Evolutionary conservation across 352 stramenopile genomes (phyloP).

Genomic region (Pythium vanterpoolii): DNA sequence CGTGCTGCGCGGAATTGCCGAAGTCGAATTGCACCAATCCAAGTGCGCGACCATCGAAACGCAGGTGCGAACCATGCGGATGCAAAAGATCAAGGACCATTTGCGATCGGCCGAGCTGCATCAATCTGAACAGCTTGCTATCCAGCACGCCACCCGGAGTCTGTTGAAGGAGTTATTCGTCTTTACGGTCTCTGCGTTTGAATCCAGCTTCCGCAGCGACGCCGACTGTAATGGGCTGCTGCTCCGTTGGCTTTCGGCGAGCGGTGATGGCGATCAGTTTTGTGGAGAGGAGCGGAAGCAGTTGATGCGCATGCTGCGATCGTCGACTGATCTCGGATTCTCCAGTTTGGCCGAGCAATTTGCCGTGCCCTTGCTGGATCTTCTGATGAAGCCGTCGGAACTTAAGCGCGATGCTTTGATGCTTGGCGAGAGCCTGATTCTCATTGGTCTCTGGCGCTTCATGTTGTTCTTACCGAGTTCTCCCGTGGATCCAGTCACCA

Average conservation of each 20-base stretch:
- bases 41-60: conserved; percentile 31
- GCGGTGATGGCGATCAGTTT: background rate
- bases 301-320: conserved; percentile 17
- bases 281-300: conserved; percentile 9
- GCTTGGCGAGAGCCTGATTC: conserved; percentile 78
- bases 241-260: conserved; percentile 6
- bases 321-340: conserved; percentile 19
- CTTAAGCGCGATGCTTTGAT: background rate
- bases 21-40: conserved; percentile 26
- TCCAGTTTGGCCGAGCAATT: conserved; percentile 13
- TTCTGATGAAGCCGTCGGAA: background rate
- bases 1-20: conserved; percentile 20
- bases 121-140: background rate
- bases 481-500: conserved; percentile 94
- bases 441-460: conserved; percentile 93
- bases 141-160: background rate
- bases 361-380: conserved; percentile 10
- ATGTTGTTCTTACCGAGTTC: conserved; percentile 91
- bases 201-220: conserved; percentile 9
- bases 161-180: conserved; percentile 23
- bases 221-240: background rate
- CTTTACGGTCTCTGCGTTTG: conserved; percentile 22
- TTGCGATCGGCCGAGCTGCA: conserved; percentile 10
- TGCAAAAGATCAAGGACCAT: conserved; percentile 32
- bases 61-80: conserved; percentile 22